Evolutionary conservation across 2,329 filamentous ascomycete species (phyloP).

Genomic region (Annulohypoxylon truncatum): DNA sequence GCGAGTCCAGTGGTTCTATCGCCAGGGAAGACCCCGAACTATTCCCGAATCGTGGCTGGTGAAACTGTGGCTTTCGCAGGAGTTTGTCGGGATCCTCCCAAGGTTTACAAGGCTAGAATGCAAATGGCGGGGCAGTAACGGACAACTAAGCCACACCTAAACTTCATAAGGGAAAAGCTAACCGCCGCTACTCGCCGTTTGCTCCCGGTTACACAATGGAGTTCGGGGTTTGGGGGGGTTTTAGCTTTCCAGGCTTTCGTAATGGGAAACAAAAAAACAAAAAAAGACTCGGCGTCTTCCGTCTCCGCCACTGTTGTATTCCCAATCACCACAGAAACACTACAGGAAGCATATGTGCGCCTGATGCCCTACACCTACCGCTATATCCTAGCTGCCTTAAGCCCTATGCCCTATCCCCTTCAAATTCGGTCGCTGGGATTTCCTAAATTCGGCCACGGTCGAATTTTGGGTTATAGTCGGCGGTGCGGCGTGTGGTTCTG

Average conservation of each 20-base stretch:
- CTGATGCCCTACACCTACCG: neutral
- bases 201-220: slow-evolving; percentile 24
- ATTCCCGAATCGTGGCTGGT: slow-evolving; percentile 37
- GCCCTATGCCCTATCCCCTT: neutral
- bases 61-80: slow-evolving; percentile 12
- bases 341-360: neutral
- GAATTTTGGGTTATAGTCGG: slow-evolving; percentile 10
- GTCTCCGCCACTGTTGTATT: slow-evolving; percentile 11
- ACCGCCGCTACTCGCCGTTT: slow-evolving; percentile 39
- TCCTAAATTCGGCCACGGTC: neutral
- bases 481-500: slow-evolving; percentile 15
- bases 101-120: slow-evolving; percentile 13
- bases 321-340: neutral
- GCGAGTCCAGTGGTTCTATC: slow-evolving; percentile 15
- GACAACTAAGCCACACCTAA: slow-evolving; percentile 34
- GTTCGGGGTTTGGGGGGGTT: slow-evolving; percentile 33
- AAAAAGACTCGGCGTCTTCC: slow-evolving; percentile 33
- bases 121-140: neutral
- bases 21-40: slow-evolving; percentile 34
- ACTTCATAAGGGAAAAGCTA: slow-evolving; percentile 17
- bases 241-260: neutral
- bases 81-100: neutral
- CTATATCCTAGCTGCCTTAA: neutral
- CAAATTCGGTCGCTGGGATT: neutral
- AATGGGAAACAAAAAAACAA: neutral